These are phyloP conservation scores for Kodamaea alishanica DNA, from an alignment of 1,139 yeast species.

Conservation along the genomic window DNA sequence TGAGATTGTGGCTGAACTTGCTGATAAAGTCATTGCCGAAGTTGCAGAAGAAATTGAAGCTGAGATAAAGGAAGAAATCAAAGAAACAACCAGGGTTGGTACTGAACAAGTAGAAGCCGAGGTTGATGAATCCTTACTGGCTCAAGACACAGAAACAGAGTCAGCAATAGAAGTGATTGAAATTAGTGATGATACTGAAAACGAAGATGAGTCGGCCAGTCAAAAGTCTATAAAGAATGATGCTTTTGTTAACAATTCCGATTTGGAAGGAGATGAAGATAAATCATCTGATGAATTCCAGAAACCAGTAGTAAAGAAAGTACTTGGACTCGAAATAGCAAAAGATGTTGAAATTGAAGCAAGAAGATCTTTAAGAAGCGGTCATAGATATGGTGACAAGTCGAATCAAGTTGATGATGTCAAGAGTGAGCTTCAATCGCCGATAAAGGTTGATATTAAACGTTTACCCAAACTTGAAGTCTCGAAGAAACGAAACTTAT, in stretches of 20 bases:
- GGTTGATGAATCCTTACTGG: not conserved
- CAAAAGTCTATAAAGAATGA: not conserved
- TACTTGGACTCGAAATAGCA: slow-evolving; percentile 13
- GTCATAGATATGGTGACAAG: slow-evolving; percentile 8
- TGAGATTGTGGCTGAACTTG: not conserved
- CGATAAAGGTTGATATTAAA: slow-evolving; percentile 1
- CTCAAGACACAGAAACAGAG: too few species aligned
- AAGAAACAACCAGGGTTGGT: not conserved
- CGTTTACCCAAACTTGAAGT: slow-evolving; percentile 3
- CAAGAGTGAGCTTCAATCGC: not conserved
- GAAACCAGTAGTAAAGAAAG: slow-evolving; percentile 8
- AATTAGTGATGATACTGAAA: not conserved
- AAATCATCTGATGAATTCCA: not conserved
- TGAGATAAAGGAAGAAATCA: not conserved
- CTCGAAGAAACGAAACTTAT: slow-evolving; percentile 9
- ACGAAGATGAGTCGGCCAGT: not conserved
- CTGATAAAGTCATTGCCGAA: not conserved
- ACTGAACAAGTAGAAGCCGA: not conserved
- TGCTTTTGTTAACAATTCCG: slow-evolving; percentile 2
- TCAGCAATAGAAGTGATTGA: not conserved
- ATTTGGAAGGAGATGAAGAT: slow-evolving; percentile 1
- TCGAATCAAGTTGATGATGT: too few species aligned
- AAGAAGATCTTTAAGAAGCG: slow-evolving; percentile 10
- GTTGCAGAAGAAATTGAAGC: slow-evolving; percentile 1
- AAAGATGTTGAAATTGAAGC: slow-evolving; percentile 10